These are phyloP conservation scores for Dactylorhiza incarnata DNA, from an alignment of 106 monocot genomes.

Conservation along the genomic window DNA sequence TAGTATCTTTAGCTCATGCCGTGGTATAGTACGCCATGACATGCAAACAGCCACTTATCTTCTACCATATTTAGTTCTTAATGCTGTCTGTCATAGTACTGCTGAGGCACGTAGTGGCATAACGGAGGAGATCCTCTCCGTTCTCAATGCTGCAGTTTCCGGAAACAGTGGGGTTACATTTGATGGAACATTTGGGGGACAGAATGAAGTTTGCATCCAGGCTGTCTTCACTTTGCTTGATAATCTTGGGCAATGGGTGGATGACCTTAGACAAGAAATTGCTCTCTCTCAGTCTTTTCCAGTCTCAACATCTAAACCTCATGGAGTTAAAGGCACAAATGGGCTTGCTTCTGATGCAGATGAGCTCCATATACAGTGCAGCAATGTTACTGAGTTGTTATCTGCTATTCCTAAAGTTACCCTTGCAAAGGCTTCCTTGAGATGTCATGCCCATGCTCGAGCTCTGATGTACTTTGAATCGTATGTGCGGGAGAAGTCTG, in stretches of 20 bases:
- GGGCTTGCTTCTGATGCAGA: slow-evolving; percentile 25
- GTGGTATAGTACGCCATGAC: slow-evolving; percentile 96
- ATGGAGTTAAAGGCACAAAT: slow-evolving; percentile 25
- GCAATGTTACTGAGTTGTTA: slow-evolving; percentile 78
- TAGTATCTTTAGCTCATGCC: slow-evolving; percentile 84
- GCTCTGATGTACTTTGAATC: slow-evolving; percentile 88
- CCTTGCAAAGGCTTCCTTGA: slow-evolving; percentile 79
- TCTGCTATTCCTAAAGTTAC: slow-evolving; percentile 94
- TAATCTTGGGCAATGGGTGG: slow-evolving; percentile 98
- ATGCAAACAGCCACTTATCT: slow-evolving; percentile 93
- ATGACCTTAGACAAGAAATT: slow-evolving; percentile 93
- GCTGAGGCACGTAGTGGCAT: slow-evolving; percentile 71
- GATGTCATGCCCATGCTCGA: slow-evolving; percentile 91
- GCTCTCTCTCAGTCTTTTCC: slow-evolving; percentile 64
- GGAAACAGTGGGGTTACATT: slow-evolving; percentile 47
- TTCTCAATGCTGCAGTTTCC: slow-evolving; percentile 82
- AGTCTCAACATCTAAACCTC: slow-evolving; percentile 20
- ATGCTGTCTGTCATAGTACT: slow-evolving; percentile 90
- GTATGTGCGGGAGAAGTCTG: slow-evolving; percentile 75
- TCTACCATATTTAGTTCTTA: slow-evolving; percentile 86
- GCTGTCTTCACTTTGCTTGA: slow-evolving; percentile 93
- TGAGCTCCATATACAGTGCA: slow-evolving; percentile 58
- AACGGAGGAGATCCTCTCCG: slow-evolving; percentile 80
- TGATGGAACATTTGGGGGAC: slow-evolving; percentile 49
- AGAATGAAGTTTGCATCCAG: slow-evolving; percentile 91